phyloP scores from a whole-genome alignment of 306 rosid species.

The Prunus mongolica region DNA sequence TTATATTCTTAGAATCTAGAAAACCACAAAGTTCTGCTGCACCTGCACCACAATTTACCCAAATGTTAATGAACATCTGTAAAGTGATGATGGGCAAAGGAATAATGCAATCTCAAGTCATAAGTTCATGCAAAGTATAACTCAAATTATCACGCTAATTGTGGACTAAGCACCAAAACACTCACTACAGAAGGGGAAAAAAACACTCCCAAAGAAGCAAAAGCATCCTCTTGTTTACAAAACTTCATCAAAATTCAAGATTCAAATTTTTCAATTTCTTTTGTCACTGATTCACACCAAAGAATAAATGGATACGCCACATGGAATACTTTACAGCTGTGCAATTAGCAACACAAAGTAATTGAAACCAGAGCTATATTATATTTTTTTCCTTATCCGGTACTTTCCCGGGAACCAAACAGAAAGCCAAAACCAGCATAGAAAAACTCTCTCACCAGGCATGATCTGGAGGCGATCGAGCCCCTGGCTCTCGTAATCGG shows the following conservation, averaged over 20 bases:
- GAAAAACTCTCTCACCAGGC: conserved; percentile 51
- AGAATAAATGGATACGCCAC: no score
- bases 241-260: no score
- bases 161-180: not conserved
- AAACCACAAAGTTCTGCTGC: conserved; percentile 73
- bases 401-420: conserved; percentile 1
- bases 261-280: not conserved
- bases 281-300: not conserved
- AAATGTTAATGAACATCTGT: not conserved
- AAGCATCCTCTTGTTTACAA: not conserved
- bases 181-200: not conserved
- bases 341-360: not conserved
- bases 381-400: not conserved
- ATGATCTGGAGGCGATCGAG: conserved; percentile 76
- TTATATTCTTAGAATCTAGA: conserved; percentile 75
- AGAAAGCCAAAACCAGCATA: not conserved
- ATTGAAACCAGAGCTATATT: not conserved
- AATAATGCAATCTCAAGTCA: not conserved
- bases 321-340: not conserved
- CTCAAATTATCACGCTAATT: not conserved
- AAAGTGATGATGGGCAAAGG: not conserved
- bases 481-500: conserved; percentile 70
- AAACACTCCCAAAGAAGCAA: not conserved
- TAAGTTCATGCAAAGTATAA: not conserved
- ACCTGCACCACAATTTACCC: conserved; percentile 52